Percentiles rank a stretch among this genome's conserved stretches.
Conservation (phyloP, 2,329 filamentous ascomycete species). For the Trematosphaeria pertusa region DNA sequence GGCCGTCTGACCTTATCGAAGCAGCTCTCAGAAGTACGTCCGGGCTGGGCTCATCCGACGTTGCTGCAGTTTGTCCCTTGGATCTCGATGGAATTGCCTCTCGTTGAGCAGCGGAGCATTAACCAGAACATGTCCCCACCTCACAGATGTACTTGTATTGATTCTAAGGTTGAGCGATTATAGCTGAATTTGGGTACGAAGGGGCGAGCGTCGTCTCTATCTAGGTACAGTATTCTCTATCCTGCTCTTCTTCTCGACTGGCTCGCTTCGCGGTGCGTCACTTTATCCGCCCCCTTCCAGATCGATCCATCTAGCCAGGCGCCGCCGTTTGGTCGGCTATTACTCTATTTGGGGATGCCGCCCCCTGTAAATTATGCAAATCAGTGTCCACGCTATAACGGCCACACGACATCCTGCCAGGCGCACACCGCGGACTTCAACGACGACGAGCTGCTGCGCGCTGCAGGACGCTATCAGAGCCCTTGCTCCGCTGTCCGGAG, state of each 20-base stretch:
- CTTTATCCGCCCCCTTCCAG: slow-evolving; percentile 34
- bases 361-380: slow-evolving; percentile 18
- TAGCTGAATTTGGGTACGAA: slow-evolving; percentile 9
- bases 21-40: not conserved
- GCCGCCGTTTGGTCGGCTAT: slow-evolving; percentile 21
- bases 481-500: slow-evolving; percentile 14
- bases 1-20: slow-evolving; percentile 17
- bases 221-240: slow-evolving; percentile 12
- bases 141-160: slow-evolving; percentile 15
- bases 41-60: not conserved
- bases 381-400: slow-evolving; percentile 18
- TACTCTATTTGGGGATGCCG: slow-evolving; percentile 20
- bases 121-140: not conserved
- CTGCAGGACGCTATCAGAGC: slow-evolving; percentile 14
- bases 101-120: not conserved
- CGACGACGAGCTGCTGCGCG: slow-evolving; percentile 4
- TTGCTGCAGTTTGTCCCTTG: too few species aligned
- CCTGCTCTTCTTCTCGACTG: slow-evolving; percentile 19
- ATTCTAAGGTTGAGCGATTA: slow-evolving; percentile 15
- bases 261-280: slow-evolving; percentile 25
- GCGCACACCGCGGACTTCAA: slow-evolving; percentile 18
- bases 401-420: slow-evolving; percentile 31
- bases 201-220: slow-evolving; percentile 18
- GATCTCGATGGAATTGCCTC: too few species aligned
- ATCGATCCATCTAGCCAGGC: slow-evolving; percentile 18